Conservation (phyloP, 345 rosid species). For the Chamaenerion angustifolium region DNA sequence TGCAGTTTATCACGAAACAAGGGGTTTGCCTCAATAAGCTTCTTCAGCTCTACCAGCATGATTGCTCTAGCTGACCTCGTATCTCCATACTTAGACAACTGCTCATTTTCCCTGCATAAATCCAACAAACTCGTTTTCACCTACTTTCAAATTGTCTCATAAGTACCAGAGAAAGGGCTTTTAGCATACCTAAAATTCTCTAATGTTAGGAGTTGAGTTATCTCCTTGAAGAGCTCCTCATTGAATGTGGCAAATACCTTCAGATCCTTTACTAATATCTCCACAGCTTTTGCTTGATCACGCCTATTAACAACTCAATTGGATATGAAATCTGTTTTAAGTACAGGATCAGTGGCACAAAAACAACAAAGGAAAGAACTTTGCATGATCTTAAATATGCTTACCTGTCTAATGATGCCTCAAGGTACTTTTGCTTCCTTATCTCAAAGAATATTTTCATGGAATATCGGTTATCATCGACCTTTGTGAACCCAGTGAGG, state of each 20-base stretch:
- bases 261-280: conserved; percentile 5
- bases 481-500: too few species aligned
- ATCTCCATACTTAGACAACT: too few species aligned
- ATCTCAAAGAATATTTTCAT: neutral
- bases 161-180: too few species aligned
- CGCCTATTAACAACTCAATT: neutral
- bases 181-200: conserved; percentile 1
- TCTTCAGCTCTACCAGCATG: too few species aligned
- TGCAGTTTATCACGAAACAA: too few species aligned
- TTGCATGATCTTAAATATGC: too few species aligned
- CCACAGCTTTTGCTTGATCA: conserved; percentile 1
- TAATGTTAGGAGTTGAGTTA: conserved; percentile 2
- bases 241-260: conserved; percentile 4
- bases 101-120: too few species aligned
- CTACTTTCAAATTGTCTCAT: too few species aligned
- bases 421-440: conserved; percentile 4
- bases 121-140: too few species aligned
- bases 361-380: neutral
- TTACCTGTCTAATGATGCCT: conserved; percentile 2
- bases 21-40: too few species aligned
- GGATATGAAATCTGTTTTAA: neutral
- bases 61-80: too few species aligned
- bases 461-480: too few species aligned
- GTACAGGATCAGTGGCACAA: neutral
- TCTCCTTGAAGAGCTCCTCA: conserved; percentile 2